phyloP scores from a whole-genome alignment of 768 basidiomycete species.

The Lactarius tabidus region DNA sequence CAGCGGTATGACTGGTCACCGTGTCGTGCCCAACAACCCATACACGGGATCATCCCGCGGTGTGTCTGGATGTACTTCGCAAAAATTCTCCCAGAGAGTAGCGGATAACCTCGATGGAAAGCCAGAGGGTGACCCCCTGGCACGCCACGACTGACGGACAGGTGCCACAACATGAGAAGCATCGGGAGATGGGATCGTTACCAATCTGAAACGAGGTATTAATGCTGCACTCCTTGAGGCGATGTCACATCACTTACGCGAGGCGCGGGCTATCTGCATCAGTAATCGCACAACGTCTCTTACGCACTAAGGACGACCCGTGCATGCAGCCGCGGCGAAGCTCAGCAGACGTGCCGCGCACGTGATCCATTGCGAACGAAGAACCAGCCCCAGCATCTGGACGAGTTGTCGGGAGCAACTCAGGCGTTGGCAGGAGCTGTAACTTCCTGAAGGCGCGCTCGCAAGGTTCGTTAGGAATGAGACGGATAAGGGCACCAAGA shows the following conservation, averaged over 20 bases:
- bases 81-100: conserved; percentile 77
- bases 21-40: conserved; percentile 18
- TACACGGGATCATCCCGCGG: conserved; percentile 55
- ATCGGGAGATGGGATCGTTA: conserved; percentile 71
- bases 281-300: conserved; percentile 62
- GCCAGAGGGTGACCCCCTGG: conserved; percentile 52
- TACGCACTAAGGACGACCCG: conserved; percentile 79
- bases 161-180: conserved; percentile 34
- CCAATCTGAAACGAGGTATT: conserved; percentile 50
- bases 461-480: conserved; percentile 76
- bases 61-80: conserved; percentile 87
- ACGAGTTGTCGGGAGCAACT: conserved; percentile 58
- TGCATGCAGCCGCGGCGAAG: conserved; percentile 72
- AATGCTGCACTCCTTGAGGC: conserved; percentile 14
- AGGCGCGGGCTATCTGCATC: no score
- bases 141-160: conserved; percentile 53
- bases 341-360: conserved; percentile 43
- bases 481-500: conserved; percentile 74
- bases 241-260: conserved; percentile 40
- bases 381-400: conserved; percentile 59
- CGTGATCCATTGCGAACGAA: conserved; percentile 74
- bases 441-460: conserved; percentile 54
- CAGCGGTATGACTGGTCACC: neutral
- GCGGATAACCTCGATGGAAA: conserved; percentile 76
- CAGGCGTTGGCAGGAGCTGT: conserved; percentile 61